Base-by-base conservation (phyloP, 768 basidiomycete species). In the Suillus sp. region DNA sequence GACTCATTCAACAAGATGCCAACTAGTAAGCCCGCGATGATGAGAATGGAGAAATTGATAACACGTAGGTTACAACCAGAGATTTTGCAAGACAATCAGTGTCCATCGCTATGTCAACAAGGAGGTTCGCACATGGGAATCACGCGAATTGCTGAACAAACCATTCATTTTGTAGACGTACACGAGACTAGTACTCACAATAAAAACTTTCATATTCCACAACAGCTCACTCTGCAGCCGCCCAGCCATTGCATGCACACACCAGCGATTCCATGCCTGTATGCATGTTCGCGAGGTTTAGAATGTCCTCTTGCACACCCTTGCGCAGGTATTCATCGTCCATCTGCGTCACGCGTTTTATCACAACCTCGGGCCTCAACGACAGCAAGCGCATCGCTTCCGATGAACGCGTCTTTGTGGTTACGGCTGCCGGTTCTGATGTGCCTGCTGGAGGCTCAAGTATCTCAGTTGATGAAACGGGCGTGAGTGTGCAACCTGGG, bases 371-470 rank as follows among this genome's bases (percentile, higher is more conserved):
- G 1, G 7, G 32, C 32, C 32, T 51, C 27, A 10, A 51, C 18
- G 18, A 4, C 3, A 4, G 30, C 9, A 7, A 30, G 16, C 0
- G 18, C 48, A 32, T 51, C 18, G 18, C 27, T 51, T 45, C n/a
- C 30, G 65, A 67, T 64, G 59, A 25, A 9, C 48, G 48, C 48
- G 16, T 27, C 48, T 48, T 27, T 16, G 48, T 48, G 7, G 25
- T 48, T 9, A 16, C 14, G 25, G 48, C 48, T 48, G 25, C 7
- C 14, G 48, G 25, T 27, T 48, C 48, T 14, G 48, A 48, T 27
- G 25, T 25, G 16, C 16, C 48, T 48, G 48, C 48, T 27, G 48
- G 48, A 27, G 48, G 48, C 25, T 48, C 48, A 27, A 48, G 48
- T 1, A 48, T 27, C 1, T 48, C 25, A 16, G 14, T 48, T 25